Evolutionary conservation across 306 rosid genomes (phyloP), one percentile per base, ranked within the genome.

Genomic region (Clitoria ternatea): DNA sequence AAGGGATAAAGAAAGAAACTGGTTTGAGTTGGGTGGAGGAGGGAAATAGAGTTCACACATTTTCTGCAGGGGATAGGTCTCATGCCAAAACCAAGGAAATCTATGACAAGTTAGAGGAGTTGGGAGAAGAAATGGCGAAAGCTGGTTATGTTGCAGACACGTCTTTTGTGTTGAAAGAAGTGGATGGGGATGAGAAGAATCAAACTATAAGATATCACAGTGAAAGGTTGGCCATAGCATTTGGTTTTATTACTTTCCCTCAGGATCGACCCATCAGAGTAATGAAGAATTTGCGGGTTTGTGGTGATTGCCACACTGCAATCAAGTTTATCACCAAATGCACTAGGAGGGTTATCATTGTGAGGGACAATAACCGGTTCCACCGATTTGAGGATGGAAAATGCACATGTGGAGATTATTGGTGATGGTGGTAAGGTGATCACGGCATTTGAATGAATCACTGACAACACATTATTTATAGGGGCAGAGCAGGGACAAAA

Each of bases 11-110:
- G 84, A 90, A 94, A 66, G 96, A 90, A 78, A 88, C 90, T 0
- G 96, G 95, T 43, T 83, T 90, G 84, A 94, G 98, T 75, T 90
- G 94, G 97, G 86, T 88, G 40, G 96, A 94, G 73, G 97, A 90
- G 24, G 96, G 95, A 43, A 89, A 87, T 44, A 85, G 80, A 69
- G 83, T 94, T 61, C 97, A 90, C 70, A 81, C 92, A 23, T 94
- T 94, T 57, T 87, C 85, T 18, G 83, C 89, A 2, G 88, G 96
- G 63, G 96, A 94, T 67, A 81, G 86, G 73, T 74, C 80, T 48
- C 90, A 94, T 47, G 74, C n/a, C 7, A 84, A 69, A 66, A 64
- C 86, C 10, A 12, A n/a, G 44, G 95, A 86, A 45, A 94, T 90
- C 42, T 94, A 90, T 70, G 49, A 80, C 66, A 90, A 90, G 84